phyloP scores from a whole-genome alignment of 345 rosid genomes.

The Melastoma malabathricum region DNA sequence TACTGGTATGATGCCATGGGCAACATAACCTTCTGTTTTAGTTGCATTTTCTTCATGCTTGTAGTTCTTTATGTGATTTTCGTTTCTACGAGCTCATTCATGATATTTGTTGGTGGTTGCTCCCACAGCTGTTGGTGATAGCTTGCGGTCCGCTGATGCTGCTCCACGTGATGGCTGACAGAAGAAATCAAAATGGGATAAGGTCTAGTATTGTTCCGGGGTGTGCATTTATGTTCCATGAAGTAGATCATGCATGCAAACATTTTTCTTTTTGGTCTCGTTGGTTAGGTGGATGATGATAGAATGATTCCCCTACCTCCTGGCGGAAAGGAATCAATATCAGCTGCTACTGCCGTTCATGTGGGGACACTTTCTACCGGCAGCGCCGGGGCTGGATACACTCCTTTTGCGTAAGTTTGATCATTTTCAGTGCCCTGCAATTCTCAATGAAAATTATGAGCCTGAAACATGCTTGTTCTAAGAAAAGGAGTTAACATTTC shows the following conservation, averaged over 20 bases:
- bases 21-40: too few species aligned
- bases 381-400: slow-evolving; percentile 75
- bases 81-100: too few species aligned
- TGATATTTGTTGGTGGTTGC: slow-evolving; percentile 14
- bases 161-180: slow-evolving; percentile 53
- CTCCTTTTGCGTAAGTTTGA: slow-evolving; percentile 71
- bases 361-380: slow-evolving; percentile 48
- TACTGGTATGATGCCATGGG: slow-evolving; percentile 27
- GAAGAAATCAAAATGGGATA: slow-evolving; percentile 92
- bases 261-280: neutral
- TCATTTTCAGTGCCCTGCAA: neutral
- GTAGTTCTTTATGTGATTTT: too few species aligned
- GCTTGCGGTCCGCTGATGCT: slow-evolving; percentile 31
- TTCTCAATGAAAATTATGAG: too few species aligned
- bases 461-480: too few species aligned
- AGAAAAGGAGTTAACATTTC: too few species aligned
- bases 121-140: slow-evolving; percentile 28
- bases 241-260: neutral
- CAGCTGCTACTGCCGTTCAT: slow-evolving; percentile 40
- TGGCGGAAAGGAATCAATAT: slow-evolving; percentile 49
- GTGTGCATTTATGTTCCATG: neutral
- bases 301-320: slow-evolving; percentile 37
- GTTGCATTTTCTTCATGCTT: too few species aligned
- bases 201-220: slow-evolving; percentile 28
- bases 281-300: slow-evolving; percentile 65